phyloP scores from a whole-genome alignment of 441 rosid species.

The Gossypium davidsonii region DNA sequence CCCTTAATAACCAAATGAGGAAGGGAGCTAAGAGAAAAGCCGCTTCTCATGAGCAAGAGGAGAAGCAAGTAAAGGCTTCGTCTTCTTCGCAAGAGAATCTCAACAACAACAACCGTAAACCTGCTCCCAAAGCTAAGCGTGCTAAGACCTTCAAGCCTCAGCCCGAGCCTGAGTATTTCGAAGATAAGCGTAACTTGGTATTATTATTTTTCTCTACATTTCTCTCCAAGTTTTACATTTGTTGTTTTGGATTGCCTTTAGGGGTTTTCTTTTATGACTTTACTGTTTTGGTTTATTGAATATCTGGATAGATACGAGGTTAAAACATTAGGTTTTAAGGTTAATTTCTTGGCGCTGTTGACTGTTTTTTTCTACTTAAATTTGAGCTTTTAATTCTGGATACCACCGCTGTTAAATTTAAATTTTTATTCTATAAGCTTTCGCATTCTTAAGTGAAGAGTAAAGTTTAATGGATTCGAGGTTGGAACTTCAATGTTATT shows the following conservation, averaged over 20 bases:
- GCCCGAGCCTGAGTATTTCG: conserved; percentile 63
- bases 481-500: not conserved
- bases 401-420: not conserved
- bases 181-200: conserved; percentile 85
- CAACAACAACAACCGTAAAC: conserved; percentile 16
- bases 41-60: conserved; percentile 29
- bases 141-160: conserved; percentile 39
- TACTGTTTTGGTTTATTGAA: not conserved
- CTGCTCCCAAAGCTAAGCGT: conserved; percentile 43
- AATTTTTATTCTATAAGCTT: not conserved
- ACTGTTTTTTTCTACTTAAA: not conserved
- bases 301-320: not conserved
- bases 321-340: not conserved
- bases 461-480: not conserved
- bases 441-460: not conserved
- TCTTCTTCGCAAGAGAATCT: conserved; percentile 23
- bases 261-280: not conserved
- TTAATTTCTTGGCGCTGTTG: not conserved
- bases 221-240: not conserved
- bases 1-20: conserved; percentile 33
- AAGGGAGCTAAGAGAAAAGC: conserved; percentile 72
- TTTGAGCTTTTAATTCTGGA: not conserved
- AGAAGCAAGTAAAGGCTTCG: conserved; percentile 21
- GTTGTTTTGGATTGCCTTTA: not conserved
- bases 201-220: conserved; percentile 17